Percentiles rank a stretch among this genome's conserved stretches.
These are phyloP conservation scores for Trypanosoma congolense DNA, from an alignment of 208 protist genomes.

Conservation along the genomic window DNA sequence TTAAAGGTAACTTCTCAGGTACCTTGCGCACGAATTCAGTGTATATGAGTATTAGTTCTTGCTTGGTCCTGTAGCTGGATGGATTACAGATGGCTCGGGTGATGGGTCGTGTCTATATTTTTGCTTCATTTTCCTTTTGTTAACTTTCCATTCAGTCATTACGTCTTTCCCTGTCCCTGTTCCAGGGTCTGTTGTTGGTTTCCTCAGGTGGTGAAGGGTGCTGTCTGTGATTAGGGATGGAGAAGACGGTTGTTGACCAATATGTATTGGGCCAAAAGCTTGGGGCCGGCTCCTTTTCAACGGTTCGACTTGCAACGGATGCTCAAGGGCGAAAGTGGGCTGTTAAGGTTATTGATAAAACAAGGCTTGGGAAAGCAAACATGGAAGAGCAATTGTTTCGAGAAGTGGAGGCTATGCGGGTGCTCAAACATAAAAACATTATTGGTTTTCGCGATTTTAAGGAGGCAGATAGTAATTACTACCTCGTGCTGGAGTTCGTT, in stretches of 20 bases:
- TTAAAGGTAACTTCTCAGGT: too few species aligned
- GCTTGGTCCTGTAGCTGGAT: too few species aligned
- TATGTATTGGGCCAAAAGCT: constrained; percentile 38
- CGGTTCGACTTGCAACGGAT: constrained; percentile 39
- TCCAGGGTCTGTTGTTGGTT: too few species aligned
- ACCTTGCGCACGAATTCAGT: too few species aligned
- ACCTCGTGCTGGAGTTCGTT: constrained; percentile 68
- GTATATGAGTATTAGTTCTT: too few species aligned
- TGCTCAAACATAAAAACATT: constrained; percentile 35
- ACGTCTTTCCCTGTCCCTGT: too few species aligned
- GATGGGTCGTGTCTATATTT: not conserved
- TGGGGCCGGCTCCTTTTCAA: constrained; percentile 37
- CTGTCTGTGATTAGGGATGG: too few species aligned
- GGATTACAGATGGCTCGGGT: too few species aligned
- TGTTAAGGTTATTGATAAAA: constrained; percentile 38
- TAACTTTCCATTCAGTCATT: not conserved
- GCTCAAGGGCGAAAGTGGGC: constrained; percentile 35
- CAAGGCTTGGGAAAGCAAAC: constrained; percentile 22
- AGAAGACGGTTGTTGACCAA: not conserved
- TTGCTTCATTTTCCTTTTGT: not conserved
- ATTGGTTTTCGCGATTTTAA: constrained; percentile 36
- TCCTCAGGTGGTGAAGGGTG: too few species aligned
- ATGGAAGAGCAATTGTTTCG: constrained; percentile 41
- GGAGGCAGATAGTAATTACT: constrained; percentile 66
- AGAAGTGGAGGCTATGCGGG: constrained; percentile 43